A percentile compares a stretch with the other conserved stretches of the same genome.
Conservation (phyloP, 129 eudicot genomes). For the Logfia minima region DNA sequence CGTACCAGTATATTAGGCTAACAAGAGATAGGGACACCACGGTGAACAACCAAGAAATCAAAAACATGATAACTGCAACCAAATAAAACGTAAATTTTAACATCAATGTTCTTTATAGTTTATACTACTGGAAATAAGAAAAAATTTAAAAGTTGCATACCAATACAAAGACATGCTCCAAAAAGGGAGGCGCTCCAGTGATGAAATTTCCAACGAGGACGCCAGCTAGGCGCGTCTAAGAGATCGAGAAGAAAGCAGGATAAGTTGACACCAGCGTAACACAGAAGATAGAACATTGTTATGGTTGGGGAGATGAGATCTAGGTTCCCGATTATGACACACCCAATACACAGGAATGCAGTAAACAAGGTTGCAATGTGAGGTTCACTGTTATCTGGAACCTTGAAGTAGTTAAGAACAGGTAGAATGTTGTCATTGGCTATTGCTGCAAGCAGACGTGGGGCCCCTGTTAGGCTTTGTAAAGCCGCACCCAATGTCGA, state of each 20-base stretch:
- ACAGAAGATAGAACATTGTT: constrained; percentile 90
- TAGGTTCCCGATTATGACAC: constrained; percentile 74
- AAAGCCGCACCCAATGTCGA: constrained; percentile 89
- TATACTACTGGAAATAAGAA: not conserved
- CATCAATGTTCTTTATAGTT: not conserved
- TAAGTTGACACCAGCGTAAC: constrained; percentile 85
- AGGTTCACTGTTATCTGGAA: constrained; percentile 74
- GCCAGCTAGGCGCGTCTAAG: constrained; percentile 95
- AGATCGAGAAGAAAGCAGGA: constrained; percentile 90
- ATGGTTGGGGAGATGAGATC: constrained; percentile 81
- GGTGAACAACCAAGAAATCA: constrained; percentile 91
- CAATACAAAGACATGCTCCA: constrained; percentile 77
- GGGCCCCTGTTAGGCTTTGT: constrained; percentile 91
- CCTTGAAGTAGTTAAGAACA: constrained; percentile 78
- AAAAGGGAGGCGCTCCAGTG: constrained; percentile 89
- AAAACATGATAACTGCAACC: constrained; percentile 83
- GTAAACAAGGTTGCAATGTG: constrained; percentile 78
- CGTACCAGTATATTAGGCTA: constrained; percentile 75
- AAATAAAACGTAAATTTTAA: not conserved
- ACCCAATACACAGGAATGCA: constrained; percentile 73
- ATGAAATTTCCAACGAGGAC: constrained; percentile 90
- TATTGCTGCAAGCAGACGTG: constrained; percentile 86
- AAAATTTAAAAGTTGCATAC: constrained; percentile 28
- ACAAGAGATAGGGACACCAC: constrained; percentile 79
- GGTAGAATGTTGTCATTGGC: constrained; percentile 86